Conservation (phyloP, 179 eudicot species). For the Camellia oleifera region DNA sequence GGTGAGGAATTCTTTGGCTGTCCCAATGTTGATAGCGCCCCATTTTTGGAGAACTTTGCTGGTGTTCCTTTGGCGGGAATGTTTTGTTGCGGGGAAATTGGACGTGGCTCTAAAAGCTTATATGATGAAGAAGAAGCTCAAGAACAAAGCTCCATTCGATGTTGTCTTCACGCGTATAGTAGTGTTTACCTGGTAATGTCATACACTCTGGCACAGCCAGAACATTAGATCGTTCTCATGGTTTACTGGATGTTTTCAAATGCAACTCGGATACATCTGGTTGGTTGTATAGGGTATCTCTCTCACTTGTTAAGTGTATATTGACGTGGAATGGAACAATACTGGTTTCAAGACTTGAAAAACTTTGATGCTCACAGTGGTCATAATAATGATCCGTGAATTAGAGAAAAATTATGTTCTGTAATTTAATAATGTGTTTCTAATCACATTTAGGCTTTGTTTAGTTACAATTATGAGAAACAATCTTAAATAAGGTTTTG, state of each 20-base stretch:
- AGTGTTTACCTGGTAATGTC: slow-evolving; percentile 67
- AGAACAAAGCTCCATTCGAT: slow-evolving; percentile 24
- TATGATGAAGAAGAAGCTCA: slow-evolving; percentile 25
- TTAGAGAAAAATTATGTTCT: too few relatives aligned
- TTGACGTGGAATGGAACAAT: too few relatives aligned
- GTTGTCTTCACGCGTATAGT: slow-evolving; percentile 58
- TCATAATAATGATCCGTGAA: too few relatives aligned
- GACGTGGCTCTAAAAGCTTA: slow-evolving; percentile 46
- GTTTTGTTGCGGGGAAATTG: slow-evolving; percentile 73
- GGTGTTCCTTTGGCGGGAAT: slow-evolving; percentile 58
- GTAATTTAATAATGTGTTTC: too few relatives aligned
- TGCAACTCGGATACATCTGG: background rate
- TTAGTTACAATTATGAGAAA: too few relatives aligned
- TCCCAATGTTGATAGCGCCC: slow-evolving; percentile 62
- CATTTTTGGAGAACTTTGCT: slow-evolving; percentile 76
- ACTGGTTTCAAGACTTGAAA: too few relatives aligned
- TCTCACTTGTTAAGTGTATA: too few relatives aligned
- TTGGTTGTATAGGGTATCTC: background rate
- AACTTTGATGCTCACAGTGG: too few relatives aligned
- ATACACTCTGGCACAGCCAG: slow-evolving; percentile 30
- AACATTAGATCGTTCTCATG: slow-evolving; percentile 10
- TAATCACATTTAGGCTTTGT: too few relatives aligned
- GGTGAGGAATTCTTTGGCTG: slow-evolving; percentile 57
- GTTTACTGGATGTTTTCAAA: background rate
- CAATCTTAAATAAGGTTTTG: too few relatives aligned